These are phyloP conservation scores for Lactarius pseudohatsudake DNA, from an alignment of 768 basidiomycete species.

Conservation along the genomic window DNA sequence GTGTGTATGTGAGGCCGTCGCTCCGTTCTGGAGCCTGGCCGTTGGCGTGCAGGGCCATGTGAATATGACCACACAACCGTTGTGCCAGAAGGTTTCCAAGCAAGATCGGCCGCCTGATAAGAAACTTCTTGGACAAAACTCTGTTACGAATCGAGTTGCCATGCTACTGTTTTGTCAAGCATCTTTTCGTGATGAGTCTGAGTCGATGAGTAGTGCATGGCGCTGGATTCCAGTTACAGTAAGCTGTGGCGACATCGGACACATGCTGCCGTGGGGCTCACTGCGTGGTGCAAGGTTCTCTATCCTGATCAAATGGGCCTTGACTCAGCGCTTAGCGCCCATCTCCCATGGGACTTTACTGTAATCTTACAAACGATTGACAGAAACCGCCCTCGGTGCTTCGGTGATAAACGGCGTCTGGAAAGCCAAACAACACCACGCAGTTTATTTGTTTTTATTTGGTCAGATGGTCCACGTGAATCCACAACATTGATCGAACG, in stretches of 20 bases:
- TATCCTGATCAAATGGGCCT: too few species aligned
- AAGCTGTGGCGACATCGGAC: not conserved
- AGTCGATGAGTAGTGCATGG: too few species aligned
- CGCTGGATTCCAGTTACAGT: too few species aligned
- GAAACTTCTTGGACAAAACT: not conserved
- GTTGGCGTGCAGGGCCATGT: not conserved
- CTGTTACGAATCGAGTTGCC: not conserved
- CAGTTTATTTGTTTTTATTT: not conserved
- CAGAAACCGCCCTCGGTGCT: not conserved
- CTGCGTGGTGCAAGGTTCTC: too few species aligned
- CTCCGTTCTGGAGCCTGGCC: not conserved
- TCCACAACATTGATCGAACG: not conserved
- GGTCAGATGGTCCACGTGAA: not conserved
- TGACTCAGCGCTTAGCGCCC: too few species aligned
- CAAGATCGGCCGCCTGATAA: not conserved
- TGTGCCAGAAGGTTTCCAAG: not conserved
- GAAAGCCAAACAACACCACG: not conserved
- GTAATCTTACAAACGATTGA: not conserved
- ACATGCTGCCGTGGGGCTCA: not conserved
- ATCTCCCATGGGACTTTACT: too few species aligned
- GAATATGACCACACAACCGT: not conserved
- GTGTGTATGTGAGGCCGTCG: not conserved
- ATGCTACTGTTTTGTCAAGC: not conserved
- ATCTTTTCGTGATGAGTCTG: not conserved
- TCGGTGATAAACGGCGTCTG: not conserved